Percentiles rank a stretch among this genome's conserved stretches.
phyloP scores from a whole-genome alignment of 768 basidiomycete genomes.

The Trametes sanguinea region DNA sequence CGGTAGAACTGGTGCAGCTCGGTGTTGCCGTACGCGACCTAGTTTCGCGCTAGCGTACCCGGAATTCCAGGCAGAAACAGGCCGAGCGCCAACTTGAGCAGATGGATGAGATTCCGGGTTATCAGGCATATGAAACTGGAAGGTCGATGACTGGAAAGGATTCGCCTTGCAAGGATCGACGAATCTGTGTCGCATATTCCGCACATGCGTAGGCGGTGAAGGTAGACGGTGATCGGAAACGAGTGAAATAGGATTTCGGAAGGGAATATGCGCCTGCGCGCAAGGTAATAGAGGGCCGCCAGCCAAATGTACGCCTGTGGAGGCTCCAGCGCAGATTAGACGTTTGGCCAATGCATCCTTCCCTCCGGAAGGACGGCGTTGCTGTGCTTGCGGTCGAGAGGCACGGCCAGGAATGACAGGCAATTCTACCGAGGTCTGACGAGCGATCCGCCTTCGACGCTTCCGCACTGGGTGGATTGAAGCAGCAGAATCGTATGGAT shows the following conservation, averaged over 20 bases:
- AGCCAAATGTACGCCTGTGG: constrained; percentile 38
- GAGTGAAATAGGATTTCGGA: constrained; percentile 34
- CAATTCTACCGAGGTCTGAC: too few relatives aligned
- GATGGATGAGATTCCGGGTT: neutral
- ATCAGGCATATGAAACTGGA: constrained; percentile 1
- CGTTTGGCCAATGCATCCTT: constrained; percentile 29
- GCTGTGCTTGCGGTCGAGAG: too few relatives aligned
- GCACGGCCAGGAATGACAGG: too few relatives aligned
- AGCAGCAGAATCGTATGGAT: neutral
- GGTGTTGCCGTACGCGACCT: neutral
- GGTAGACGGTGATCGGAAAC: constrained; percentile 17
- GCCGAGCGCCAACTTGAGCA: neutral
- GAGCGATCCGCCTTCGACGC: neutral
- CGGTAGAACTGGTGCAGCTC: neutral
- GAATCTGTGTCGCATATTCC: constrained; percentile 25
- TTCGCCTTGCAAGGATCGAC: constrained; percentile 39
- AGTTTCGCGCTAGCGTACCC: neutral
- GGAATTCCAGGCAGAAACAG: constrained; percentile 12
- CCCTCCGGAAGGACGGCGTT: too few relatives aligned
- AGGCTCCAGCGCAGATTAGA: constrained; percentile 39
- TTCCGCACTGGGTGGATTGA: neutral
- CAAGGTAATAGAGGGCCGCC: constrained; percentile 21
- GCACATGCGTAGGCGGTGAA: constrained; percentile 15
- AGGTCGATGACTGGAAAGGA: constrained; percentile 30
- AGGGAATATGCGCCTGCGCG: constrained; percentile 19